Base-by-base conservation (phyloP, 148 eudicot species). In the Amaranthus hypochondriacus region DNA sequence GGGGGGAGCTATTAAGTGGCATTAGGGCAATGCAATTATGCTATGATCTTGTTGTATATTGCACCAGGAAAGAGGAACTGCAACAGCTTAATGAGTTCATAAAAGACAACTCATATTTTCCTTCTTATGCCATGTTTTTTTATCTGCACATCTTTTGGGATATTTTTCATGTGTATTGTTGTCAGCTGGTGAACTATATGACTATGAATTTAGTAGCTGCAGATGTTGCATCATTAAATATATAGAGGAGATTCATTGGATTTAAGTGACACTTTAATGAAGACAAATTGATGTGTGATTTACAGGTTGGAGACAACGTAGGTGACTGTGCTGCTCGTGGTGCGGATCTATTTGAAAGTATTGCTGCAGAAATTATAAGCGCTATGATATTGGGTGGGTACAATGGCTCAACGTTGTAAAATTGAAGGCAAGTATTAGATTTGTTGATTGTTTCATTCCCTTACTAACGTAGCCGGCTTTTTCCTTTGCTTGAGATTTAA, bases 251-350 rank as follows among this genome's bases (percentile, higher is more conserved):
- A 28, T 28, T 7, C 49, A 56, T 75, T 59, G 71, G 49, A 46
- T 68, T 59, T 28, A 12, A 39, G 47, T 58, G 28, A 63, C 48
- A 47, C 7, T 21, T 62, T 56, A 57, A 52, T 4, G 9, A 42
- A 56, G 75, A 57, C 66, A 68, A 15, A 44, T 15, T 74, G 61
- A n/a, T 61, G 46, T 74, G 69, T 57, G 47, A 71, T 71, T 63
- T 84, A 13, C 80, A 95, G 99, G 99, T 95, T 66, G 99, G 99
- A 76, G 99, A 95, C 83, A 95, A 95, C 87, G 99, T 95, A 21
- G 99, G 99, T 78, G 99, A 95, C 74, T 95, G 97, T 87, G 99
- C 99, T 49, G 99, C 99, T 56, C 92, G 99, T 76, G 99, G 99
- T 72, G 99, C 99, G 70, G 99, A 95, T 85, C 89, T 95, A 44